phyloP scores from a whole-genome alignment of 345 rosid genomes.

The Citrus australasica region DNA sequence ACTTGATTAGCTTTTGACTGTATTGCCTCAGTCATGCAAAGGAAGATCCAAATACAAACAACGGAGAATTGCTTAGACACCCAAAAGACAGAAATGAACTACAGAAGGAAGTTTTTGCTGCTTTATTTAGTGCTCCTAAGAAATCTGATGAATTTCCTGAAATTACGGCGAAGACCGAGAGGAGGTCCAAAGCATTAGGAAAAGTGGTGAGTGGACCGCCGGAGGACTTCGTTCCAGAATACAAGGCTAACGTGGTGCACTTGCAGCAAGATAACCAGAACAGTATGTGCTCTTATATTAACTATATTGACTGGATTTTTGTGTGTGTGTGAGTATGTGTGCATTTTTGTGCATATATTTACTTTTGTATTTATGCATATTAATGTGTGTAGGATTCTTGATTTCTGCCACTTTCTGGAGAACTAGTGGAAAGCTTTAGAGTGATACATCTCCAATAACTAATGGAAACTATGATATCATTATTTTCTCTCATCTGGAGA shows the following conservation, averaged over 20 bases:
- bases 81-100: constrained; percentile 28
- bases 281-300: constrained; percentile 23
- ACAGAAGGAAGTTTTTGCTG: constrained; percentile 39
- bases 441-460: not conserved
- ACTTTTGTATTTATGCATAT: too few species aligned
- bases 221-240: constrained; percentile 19
- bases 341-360: too few species aligned
- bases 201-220: constrained; percentile 33
- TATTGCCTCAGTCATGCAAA: not conserved
- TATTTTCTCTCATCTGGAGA: not conserved
- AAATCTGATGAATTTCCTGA: constrained; percentile 24
- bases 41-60: constrained; percentile 18
- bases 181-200: constrained; percentile 31
- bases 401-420: not conserved
- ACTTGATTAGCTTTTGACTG: constrained; percentile 2
- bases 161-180: constrained; percentile 11
- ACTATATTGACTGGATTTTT: constrained; percentile 3
- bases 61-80: constrained; percentile 15
- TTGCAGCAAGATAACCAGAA: constrained; percentile 16
- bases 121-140: constrained; percentile 32
- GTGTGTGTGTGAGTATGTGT: too few species aligned
- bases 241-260: constrained; percentile 6
- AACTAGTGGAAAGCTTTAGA: not conserved
- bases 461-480: not conserved
- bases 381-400: not conserved